Conservation (phyloP, 495 filamentous ascomycete species). For the Penicillium ucsense region DNA sequence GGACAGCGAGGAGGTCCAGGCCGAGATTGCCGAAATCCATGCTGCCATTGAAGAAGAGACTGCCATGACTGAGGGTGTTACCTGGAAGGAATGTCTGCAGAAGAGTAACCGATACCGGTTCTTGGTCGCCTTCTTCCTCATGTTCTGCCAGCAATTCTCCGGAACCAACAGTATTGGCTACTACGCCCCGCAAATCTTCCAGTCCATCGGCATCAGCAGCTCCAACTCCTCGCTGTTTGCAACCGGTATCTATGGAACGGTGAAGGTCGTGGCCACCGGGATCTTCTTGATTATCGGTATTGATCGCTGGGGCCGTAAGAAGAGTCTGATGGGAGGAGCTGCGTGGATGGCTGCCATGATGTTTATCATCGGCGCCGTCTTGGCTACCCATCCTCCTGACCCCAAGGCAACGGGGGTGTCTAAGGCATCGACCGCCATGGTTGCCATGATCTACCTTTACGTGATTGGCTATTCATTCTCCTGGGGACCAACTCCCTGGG, state of each 20-base stretch:
- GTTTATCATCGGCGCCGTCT: conserved; percentile 71
- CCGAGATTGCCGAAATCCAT: conserved; percentile 58
- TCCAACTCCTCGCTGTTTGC: conserved; percentile 39
- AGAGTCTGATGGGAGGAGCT: conserved; percentile 58
- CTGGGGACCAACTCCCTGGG: conserved; percentile 40
- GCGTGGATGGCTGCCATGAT: conserved; percentile 58
- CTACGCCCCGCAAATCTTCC: conserved; percentile 44
- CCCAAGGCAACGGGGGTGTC: conserved; percentile 17
- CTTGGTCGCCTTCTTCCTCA: conserved; percentile 32
- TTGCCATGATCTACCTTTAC: conserved; percentile 48
- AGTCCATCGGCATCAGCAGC: conserved; percentile 33
- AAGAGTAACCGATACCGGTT: conserved; percentile 34
- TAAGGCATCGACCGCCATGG: conserved; percentile 35
- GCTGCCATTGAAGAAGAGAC: conserved; percentile 33
- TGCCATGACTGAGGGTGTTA: conserved; percentile 26
- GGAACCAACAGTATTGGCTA: conserved; percentile 44
- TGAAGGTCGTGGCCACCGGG: conserved; percentile 46
- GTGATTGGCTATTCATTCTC: conserved; percentile 36
- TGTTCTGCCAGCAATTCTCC: conserved; percentile 46
- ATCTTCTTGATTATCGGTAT: conserved; percentile 59
- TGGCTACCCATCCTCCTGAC: conserved; percentile 35
- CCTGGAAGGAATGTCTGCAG: conserved; percentile 30
- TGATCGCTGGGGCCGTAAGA: conserved; percentile 57
- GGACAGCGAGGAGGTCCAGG: conserved; percentile 26
- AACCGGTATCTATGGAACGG: conserved; percentile 42